These are phyloP conservation scores for Xylaria curta DNA, from an alignment of 495 filamentous ascomycete species.

Conservation along the genomic window DNA sequence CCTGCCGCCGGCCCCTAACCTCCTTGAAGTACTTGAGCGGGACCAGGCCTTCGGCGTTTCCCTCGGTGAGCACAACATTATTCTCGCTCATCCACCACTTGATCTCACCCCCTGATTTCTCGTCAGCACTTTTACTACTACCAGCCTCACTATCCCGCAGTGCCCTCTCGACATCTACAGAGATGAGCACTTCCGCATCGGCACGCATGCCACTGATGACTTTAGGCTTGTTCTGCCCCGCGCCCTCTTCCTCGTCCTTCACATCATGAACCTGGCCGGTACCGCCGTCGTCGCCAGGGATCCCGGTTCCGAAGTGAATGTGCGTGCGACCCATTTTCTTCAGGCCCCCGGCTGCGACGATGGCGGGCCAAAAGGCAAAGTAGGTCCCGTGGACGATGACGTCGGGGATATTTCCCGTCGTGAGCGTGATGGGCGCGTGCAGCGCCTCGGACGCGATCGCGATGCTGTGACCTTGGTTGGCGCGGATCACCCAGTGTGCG, in stretches of 20 bases:
- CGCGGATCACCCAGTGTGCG: slow-evolving; percentile 82
- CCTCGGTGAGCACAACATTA: slow-evolving; percentile 68
- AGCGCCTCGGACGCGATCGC: slow-evolving; percentile 70
- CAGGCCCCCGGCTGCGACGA: slow-evolving; percentile 75
- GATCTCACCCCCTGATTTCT: slow-evolving; percentile 57
- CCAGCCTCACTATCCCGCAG: slow-evolving; percentile 42
- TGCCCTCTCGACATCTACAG: slow-evolving; percentile 73
- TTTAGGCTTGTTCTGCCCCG: slow-evolving; percentile 21
- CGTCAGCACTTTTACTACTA: not conserved
- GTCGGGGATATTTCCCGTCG: slow-evolving; percentile 55
- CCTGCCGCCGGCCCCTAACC: slow-evolving; percentile 65
- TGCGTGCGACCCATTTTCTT: slow-evolving; percentile 82
- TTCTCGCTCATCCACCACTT: slow-evolving; percentile 89
- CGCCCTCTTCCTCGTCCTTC: slow-evolving; percentile 58
- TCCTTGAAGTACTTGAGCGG: slow-evolving; percentile 51
- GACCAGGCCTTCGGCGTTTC: slow-evolving; percentile 53
- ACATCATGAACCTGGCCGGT: slow-evolving; percentile 56
- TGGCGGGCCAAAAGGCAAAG: slow-evolving; percentile 73
- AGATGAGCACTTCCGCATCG: slow-evolving; percentile 80
- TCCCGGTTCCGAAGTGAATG: slow-evolving; percentile 81
- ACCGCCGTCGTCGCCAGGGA: slow-evolving; percentile 60
- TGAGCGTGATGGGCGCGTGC: slow-evolving; percentile 67
- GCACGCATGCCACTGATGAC: slow-evolving; percentile 88
- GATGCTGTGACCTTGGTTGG: slow-evolving; percentile 89
- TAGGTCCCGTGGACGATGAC: slow-evolving; percentile 88